Evolutionary conservation across 768 basidiomycete genomes (phyloP), one percentile per base, ranked within the genome.

Genomic region (Antrodiella citrinella): DNA sequence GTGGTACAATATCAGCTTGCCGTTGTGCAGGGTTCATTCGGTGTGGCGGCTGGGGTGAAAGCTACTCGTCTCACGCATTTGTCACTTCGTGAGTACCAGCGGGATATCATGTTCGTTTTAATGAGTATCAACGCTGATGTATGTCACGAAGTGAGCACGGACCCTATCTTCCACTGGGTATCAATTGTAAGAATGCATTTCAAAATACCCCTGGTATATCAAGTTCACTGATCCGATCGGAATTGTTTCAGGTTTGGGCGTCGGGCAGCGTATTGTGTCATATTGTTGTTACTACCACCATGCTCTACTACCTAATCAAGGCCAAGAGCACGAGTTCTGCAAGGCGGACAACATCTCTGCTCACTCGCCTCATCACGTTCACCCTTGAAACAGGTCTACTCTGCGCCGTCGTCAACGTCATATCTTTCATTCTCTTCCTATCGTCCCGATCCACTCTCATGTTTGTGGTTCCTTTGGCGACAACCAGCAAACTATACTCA

Each of bases 251-350:
- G n/a, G n/a, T n/a, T n/a, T n/a, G n/a, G n/a, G n/a, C n/a, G n/a
- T n/a, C n/a, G n/a, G n/a, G n/a, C 10, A 42, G 48, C 18, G 44
- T 56, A 42, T 24, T 60, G 3, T 57, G 57, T 19, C 65, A 67
- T 47, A 52, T 64, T 10, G 39, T 62, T 23, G 66, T 66, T 49
- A 64, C 65, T 1, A 24, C 43, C 4, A 39, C 22, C n/a, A 59
- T 65, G 30, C 55, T n/a, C 70, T 59, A 24, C 45, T 41, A 25
- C 26, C 44, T 50, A 10, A 18, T 10, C 35, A 10, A 18, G 10
- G 10, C 35, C 10, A 38, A 38, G 35, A 38, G 10, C 35, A 18
- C n/a, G n/a, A n/a, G n/a, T n/a, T n/a, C n/a, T n/a, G n/a, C n/a
- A n/a, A n/a, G n/a, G n/a, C n/a, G n/a, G n/a, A n/a, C n/a, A n/a